Percentiles rank a stretch among this genome's conserved stretches.
phyloP scores from a whole-genome alignment of 495 filamentous ascomycete species.

The Penicillium nucicola region DNA sequence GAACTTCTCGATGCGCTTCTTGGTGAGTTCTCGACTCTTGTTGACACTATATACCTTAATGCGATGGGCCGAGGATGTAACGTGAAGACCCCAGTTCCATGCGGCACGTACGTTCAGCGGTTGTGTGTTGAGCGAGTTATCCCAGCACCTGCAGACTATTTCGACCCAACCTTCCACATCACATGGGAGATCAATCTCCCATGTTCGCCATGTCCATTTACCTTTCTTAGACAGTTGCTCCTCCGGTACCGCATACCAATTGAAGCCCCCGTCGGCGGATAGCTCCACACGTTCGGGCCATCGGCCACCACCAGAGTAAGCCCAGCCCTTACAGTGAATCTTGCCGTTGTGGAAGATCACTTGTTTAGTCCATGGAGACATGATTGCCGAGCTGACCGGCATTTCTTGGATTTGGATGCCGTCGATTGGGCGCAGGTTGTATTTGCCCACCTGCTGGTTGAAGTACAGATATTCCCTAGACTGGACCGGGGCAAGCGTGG shows the following conservation, averaged over 20 bases:
- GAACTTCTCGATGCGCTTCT: slow-evolving; percentile 44
- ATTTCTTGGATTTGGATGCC: slow-evolving; percentile 48
- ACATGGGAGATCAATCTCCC: slow-evolving; percentile 38
- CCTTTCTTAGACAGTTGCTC: slow-evolving; percentile 36
- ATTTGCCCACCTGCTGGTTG: slow-evolving; percentile 33
- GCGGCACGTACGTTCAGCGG: slow-evolving; percentile 36
- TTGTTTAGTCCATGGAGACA: slow-evolving; percentile 32
- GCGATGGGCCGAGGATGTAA: slow-evolving; percentile 62
- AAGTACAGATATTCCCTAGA: slow-evolving; percentile 48
- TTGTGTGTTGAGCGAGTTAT: slow-evolving; percentile 41
- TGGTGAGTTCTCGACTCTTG: slow-evolving; percentile 45
- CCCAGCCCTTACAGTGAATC: slow-evolving; percentile 43
- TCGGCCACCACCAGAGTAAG: slow-evolving; percentile 44
- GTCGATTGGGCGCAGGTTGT: slow-evolving; percentile 30
- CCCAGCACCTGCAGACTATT: slow-evolving; percentile 41
- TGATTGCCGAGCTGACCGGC: slow-evolving; percentile 48
- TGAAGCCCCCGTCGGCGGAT: slow-evolving; percentile 38
- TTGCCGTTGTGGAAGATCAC: slow-evolving; percentile 30
- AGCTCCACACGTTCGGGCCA: slow-evolving; percentile 45
- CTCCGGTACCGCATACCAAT: slow-evolving; percentile 33
- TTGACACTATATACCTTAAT: slow-evolving; percentile 65
- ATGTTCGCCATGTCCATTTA: slow-evolving; percentile 36
- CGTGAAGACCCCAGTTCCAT: slow-evolving; percentile 63
- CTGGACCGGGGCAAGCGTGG: slow-evolving; percentile 42
- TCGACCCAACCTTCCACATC: slow-evolving; percentile 45